Conservation (phyloP, 129 eudicot genomes). For the Pulicaria dysenterica region DNA sequence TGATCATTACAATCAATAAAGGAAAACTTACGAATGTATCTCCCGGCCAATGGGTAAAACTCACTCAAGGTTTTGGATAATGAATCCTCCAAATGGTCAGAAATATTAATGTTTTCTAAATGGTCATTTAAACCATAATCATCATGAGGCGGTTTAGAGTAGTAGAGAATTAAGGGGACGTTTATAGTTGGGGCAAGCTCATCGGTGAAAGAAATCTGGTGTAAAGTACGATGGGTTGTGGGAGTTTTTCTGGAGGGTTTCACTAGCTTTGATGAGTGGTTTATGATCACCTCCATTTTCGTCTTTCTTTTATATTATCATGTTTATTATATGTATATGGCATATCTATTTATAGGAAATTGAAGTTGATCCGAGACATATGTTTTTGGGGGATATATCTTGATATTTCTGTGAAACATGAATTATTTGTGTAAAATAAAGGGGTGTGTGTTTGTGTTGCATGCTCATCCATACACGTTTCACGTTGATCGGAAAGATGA, state of each 20-base stretch:
- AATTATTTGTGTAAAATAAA: too few species aligned
- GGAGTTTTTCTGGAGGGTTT: conserved; percentile 30
- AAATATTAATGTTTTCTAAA: neutral
- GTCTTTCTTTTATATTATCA: too few species aligned
- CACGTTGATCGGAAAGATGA: too few species aligned
- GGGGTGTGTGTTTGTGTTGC: too few species aligned
- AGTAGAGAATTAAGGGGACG: conserved; percentile 41
- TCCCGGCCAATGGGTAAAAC: conserved; percentile 44
- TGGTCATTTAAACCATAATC: neutral
- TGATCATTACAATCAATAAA: conserved; percentile 25
- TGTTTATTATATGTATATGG: too few species aligned
- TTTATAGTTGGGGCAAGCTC: conserved; percentile 34
- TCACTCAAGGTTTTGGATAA: conserved; percentile 14
- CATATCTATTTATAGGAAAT: too few species aligned
- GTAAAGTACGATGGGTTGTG: conserved; percentile 5
- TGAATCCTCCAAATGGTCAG: conserved; percentile 25
- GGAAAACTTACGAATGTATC: conserved; percentile 26
- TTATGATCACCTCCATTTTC: conserved; percentile 23
- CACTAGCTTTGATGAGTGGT: conserved; percentile 12
- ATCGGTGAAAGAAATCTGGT: conserved; percentile 30
- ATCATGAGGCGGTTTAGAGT: conserved; percentile 5
- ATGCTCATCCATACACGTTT: too few species aligned
- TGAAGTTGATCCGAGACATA: too few species aligned
- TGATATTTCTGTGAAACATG: too few species aligned
- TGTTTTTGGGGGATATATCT: too few species aligned